Evolutionary conservation across 352 stramenopile genomes (phyloP).

Genomic region (Phytophthora boehmeriae): DNA sequence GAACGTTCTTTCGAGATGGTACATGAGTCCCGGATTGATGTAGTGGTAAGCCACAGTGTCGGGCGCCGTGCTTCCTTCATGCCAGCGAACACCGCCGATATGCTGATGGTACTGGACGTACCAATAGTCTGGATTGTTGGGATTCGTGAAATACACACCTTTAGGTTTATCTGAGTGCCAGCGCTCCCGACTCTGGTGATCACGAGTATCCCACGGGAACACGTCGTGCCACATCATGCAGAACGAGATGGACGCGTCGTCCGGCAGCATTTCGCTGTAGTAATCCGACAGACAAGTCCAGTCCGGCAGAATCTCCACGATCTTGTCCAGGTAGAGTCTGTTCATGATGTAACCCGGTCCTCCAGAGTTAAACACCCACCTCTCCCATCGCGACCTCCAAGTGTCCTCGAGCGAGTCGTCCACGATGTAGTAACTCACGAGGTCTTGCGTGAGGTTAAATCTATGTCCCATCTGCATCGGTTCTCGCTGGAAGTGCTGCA

Average conservation of each 20-base stretch:
- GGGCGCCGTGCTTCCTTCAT: conserved; percentile 54
- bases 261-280: conserved; percentile 75
- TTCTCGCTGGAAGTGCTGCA: conserved; percentile 52
- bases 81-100: conserved; percentile 66
- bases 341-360: conserved; percentile 84
- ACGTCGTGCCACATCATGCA: conserved; percentile 87
- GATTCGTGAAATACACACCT: conserved; percentile 67
- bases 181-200: conserved; percentile 68
- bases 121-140: conserved; percentile 63
- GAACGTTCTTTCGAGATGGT: conserved; percentile 73
- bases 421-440: conserved; percentile 83
- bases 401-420: conserved; percentile 59
- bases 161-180: conserved; percentile 80
- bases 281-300: conserved; percentile 67
- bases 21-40: conserved; percentile 72
- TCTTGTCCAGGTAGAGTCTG: conserved; percentile 71
- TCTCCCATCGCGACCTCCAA: conserved; percentile 60
- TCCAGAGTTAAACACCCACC: conserved; percentile 85
- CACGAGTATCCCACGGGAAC: conserved; percentile 75
- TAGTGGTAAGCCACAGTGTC: conserved; percentile 86
- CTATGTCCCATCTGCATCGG: conserved; percentile 84
- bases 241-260: conserved; percentile 84
- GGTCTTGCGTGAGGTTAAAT: conserved; percentile 74
- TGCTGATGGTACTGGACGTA: conserved; percentile 75
- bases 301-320: conserved; percentile 60